Conservation (phyloP, 73 alveolate genomes). For the Uronychia setigera region DNA sequence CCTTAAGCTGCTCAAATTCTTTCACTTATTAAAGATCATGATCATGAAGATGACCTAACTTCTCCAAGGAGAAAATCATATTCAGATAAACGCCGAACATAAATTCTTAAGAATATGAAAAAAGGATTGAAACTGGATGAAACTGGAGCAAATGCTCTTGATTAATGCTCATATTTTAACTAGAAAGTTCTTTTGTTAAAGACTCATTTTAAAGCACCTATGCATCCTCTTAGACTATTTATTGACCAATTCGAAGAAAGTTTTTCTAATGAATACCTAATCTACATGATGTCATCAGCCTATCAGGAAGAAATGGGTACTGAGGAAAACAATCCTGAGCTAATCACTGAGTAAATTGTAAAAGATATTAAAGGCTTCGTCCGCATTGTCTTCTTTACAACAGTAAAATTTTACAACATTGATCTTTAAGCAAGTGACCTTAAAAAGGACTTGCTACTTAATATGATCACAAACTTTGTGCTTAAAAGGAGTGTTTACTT, state of each 20-base stretch:
- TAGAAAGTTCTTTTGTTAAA: not conserved
- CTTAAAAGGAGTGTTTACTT: not conserved
- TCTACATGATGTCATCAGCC: not conserved
- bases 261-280: not conserved
- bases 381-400: not conserved
- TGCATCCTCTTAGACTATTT: not conserved
- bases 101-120: no score
- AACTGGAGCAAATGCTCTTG: not conserved
- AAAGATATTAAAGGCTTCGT: not conserved
- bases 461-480: not conserved
- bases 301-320: not conserved
- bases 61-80: not conserved
- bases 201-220: not conserved
- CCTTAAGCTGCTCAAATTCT: not conserved
- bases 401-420: slow-evolving; percentile 1
- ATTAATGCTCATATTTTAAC: not conserved
- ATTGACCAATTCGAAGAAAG: not conserved
- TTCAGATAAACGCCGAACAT: not conserved
- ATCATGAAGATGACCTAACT: no score
- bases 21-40: not conserved
- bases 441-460: not conserved
- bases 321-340: not conserved
- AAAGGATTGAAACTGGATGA: not conserved
- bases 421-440: slow-evolving; percentile 6
- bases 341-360: not conserved